phyloP scores from a whole-genome alignment of 2,329 filamentous ascomycete genomes.

The Fusarium caatingaense region DNA sequence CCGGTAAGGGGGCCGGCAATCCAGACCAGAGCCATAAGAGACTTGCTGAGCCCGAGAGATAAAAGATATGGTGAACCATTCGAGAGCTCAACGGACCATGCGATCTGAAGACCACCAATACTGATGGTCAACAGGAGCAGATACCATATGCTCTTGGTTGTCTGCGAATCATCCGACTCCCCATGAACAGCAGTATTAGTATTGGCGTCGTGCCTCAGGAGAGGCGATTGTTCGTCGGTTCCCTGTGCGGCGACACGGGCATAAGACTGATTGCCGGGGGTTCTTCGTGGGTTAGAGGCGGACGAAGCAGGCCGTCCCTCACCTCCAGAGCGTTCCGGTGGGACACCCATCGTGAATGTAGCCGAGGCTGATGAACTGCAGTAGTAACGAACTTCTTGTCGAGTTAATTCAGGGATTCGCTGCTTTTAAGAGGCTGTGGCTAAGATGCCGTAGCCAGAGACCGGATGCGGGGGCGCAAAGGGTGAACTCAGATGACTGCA shows the following conservation, averaged over 20 bases:
- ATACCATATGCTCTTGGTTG: conserved; percentile 86
- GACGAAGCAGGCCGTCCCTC: conserved; percentile 15
- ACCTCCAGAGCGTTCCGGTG: conserved; percentile 15
- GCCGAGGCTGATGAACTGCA: conserved; percentile 6
- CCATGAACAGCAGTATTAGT: conserved; percentile 9
- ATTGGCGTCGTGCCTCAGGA: conserved; percentile 40
- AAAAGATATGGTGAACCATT: conserved; percentile 89
- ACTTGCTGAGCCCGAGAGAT: conserved; percentile 84
- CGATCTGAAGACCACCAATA: conserved; percentile 90
- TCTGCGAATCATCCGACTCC: conserved; percentile 56
- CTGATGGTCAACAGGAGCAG: conserved; percentile 86
- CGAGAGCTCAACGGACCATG: conserved; percentile 94
- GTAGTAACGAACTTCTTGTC: conserved; percentile 12
- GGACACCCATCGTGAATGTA: conserved; percentile 26
- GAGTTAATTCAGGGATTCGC: conserved; percentile 10
- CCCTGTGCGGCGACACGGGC: conserved; percentile 30
- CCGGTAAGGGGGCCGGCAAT: conserved; percentile 84
- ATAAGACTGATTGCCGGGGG: conserved; percentile 26
- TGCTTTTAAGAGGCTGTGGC: conserved; percentile 19
- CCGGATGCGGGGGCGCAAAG: conserved; percentile 26
- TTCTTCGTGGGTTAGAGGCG: conserved; percentile 21
- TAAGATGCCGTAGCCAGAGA: conserved; percentile 16
- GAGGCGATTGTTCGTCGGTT: conserved; percentile 48
- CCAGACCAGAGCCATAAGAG: conserved; percentile 85
- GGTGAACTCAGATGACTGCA: conserved; percentile 3